Evolutionary conservation across 805 yeast genomes (phyloP), one percentile per base, ranked within the genome.

Genomic region (Phaffomyces opuntiae): DNA sequence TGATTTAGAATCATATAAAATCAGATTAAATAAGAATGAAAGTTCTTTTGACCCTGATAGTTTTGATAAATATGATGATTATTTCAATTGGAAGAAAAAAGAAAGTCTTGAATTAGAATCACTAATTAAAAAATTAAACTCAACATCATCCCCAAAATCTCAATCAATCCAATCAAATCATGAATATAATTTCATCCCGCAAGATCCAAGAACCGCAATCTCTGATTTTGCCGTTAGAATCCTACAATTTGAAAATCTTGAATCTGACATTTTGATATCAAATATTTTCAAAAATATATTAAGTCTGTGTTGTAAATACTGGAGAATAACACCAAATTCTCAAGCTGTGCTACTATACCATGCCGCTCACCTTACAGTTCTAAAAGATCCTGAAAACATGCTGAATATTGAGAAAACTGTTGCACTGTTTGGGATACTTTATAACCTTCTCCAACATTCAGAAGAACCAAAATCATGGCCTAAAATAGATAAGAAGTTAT

Each of bases 271-370:
- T 2, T 40, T 67, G 17, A 51, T 74, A n/a, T 64, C 80, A 1
- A 75, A 74, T 48, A 59, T 68, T 16, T 66, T 77, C 0, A 58
- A 63, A 8, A 69, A 67, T 39, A 59, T 83, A 12, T 53, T 83
- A 4, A 60, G 57, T 1, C 59, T 68, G 14, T 74, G 77, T 44
- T 65, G 77, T 7, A 69, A 66, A 36, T 67, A 75, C 44, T 85
- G 93, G 93, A 65, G 84, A 47, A 60, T 83, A 5, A 74, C 72
- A 48, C 60, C 59, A 7, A 65, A 78, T 0, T 68, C 86, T 0
- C 63, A 75, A 41, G 74, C 79, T 0, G 68, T 74, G 0, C 53
- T 77, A 8, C 48, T 80, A 7, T 77, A 72, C 45, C 72, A 79
- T 5, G 81, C 83, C 1, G 70, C 73, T 2, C 70, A 70, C 48